These are phyloP conservation scores for Hericium erinaceus DNA, from an alignment of 768 basidiomycete species.

Conservation along the genomic window DNA sequence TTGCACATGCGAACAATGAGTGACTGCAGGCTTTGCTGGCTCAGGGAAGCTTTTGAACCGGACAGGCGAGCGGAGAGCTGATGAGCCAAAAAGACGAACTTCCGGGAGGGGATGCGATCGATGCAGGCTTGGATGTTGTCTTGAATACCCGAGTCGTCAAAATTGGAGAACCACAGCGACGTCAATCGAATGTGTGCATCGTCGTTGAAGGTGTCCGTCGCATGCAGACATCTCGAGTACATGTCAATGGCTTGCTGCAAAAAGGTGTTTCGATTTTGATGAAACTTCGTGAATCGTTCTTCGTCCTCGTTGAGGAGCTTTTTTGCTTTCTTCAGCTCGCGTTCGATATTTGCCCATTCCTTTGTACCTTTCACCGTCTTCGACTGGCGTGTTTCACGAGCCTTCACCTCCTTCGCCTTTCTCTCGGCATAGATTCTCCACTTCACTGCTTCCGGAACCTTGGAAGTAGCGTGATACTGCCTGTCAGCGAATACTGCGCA, in stretches of 20 bases:
- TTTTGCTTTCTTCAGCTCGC: conserved; percentile 34
- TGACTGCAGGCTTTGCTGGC: conserved; percentile 52
- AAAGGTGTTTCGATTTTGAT: conserved; percentile 44
- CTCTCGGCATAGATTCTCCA: conserved; percentile 66
- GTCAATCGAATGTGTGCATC: conserved; percentile 72
- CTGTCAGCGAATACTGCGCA: conserved; percentile 86
- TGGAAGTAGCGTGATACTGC: conserved; percentile 66
- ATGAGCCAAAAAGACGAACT: conserved; percentile 87
- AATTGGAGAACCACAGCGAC: conserved; percentile 89
- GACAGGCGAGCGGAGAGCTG: conserved; percentile 89
- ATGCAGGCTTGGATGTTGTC: conserved; percentile 36
- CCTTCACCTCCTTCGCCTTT: conserved; percentile 60
- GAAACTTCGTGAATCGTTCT: conserved; percentile 30
- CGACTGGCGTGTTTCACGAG: conserved; percentile 31
- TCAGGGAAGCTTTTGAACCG: conserved; percentile 25
- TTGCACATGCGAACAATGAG: conserved; percentile 68
- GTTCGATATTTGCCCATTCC: conserved; percentile 23
- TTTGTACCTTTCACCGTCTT: conserved; percentile 15
- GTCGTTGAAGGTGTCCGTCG: conserved; percentile 67
- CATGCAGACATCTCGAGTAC: conserved; percentile 70
- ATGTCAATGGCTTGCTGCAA: conserved; percentile 72
- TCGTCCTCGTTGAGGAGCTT: conserved; percentile 47
- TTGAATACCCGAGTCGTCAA: conserved; percentile 47
- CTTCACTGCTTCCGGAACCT: conserved; percentile 61
- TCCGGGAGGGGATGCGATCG: conserved; percentile 64